phyloP scores from a whole-genome alignment of 352 stramenopile genomes.

The Peronospora destructor region DNA sequence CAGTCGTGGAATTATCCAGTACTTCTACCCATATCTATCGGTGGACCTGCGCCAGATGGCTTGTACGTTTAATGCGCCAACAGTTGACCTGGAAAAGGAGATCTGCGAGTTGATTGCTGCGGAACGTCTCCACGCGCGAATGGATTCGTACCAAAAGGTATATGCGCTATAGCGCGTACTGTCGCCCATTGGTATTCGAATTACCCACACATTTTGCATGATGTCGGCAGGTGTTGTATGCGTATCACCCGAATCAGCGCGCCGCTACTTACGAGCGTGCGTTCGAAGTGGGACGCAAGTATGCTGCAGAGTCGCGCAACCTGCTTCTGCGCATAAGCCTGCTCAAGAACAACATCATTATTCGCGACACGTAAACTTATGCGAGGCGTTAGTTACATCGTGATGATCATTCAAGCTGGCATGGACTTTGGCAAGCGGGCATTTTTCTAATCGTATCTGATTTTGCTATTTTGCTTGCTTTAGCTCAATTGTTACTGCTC shows the following conservation, averaged over 20 bases:
- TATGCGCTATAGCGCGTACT: not conserved
- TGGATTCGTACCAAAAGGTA: conserved; percentile 87
- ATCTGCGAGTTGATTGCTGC: conserved; percentile 70
- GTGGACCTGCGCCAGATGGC: conserved; percentile 85
- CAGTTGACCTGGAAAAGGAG: conserved; percentile 60
- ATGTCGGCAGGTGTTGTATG: conserved; percentile 56
- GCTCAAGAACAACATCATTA: conserved; percentile 80
- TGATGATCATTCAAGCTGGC: not conserved
- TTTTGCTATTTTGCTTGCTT: conserved; percentile 2
- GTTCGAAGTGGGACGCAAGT: conserved; percentile 76
- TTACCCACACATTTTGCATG: not conserved
- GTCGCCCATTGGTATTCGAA: not conserved
- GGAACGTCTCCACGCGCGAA: conserved; percentile 68
- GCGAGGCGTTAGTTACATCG: conserved; percentile 1
- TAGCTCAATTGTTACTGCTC: not conserved
- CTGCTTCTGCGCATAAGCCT: conserved; percentile 81
- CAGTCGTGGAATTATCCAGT: conserved; percentile 82
- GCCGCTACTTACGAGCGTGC: conserved; percentile 69
- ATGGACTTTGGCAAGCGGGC: conserved; percentile 3
- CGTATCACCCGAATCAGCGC: conserved; percentile 73
- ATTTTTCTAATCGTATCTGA: conserved; percentile 16
- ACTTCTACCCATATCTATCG: conserved; percentile 84
- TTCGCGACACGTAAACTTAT: conserved; percentile 49
- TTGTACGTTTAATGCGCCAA: conserved; percentile 69
- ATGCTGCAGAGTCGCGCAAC: conserved; percentile 75